Evolutionary conservation across 495 filamentous ascomycete genomes (phyloP).

Genomic region (Penicillium simplicissimum): DNA sequence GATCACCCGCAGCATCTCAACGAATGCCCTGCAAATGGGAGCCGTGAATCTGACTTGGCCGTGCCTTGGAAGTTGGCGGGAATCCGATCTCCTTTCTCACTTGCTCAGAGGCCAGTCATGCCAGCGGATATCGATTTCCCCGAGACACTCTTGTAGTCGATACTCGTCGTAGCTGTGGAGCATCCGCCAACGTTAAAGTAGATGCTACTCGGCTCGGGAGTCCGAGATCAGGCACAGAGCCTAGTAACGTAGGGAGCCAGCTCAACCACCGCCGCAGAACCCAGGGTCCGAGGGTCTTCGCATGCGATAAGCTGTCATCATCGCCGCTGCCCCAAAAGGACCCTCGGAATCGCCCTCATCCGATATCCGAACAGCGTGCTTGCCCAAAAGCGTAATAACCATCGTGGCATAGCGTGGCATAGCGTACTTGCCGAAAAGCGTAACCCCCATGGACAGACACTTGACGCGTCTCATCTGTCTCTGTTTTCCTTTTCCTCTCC

Average conservation of each 20-base stretch:
- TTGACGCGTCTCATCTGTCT: neutral
- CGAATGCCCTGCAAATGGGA: neutral
- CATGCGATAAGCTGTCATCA: neutral
- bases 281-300: neutral
- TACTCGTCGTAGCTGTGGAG: neutral
- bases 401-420: no score
- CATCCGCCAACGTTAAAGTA: neutral
- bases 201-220: neutral
- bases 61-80: neutral
- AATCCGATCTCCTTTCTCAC: neutral
- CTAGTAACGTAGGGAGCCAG: neutral
- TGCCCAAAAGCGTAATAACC: constrained; percentile 15
- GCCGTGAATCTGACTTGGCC: neutral
- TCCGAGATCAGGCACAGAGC: neutral
- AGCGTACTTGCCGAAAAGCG: constrained; percentile 4
- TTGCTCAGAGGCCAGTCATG: no score
- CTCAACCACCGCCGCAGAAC: neutral
- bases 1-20: neutral
- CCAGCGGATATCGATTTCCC: neutral
- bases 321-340: neutral
- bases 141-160: neutral
- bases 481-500: neutral
- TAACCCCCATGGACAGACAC: neutral
- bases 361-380: constrained; percentile 10
- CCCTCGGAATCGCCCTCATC: constrained; percentile 1